Percentiles rank a stretch among this genome's conserved stretches.
Evolutionary conservation across 2,329 filamentous ascomycete genomes (phyloP).

Genomic region (Thermoascus crustaceus): DNA sequence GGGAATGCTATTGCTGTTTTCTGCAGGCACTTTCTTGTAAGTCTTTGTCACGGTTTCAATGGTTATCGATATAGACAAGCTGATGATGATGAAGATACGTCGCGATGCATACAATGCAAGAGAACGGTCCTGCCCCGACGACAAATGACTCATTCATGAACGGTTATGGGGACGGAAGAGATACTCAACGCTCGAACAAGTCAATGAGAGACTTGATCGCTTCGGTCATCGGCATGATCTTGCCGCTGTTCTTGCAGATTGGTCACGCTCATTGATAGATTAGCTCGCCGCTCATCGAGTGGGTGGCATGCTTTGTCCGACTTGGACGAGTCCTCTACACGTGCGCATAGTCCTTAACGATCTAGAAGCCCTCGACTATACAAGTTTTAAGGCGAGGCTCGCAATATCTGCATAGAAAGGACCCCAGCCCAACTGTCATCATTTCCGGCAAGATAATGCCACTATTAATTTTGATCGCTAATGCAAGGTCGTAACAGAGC

Average conservation of each 20-base stretch:
- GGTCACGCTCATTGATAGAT: slow-evolving; percentile 38
- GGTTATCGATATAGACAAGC: slow-evolving; percentile 1
- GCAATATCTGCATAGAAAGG: too few species aligned
- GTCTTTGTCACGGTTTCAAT: slow-evolving; percentile 34
- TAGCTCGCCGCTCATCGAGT: too few species aligned
- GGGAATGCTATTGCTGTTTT: slow-evolving; percentile 88
- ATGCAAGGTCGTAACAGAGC: too few species aligned
- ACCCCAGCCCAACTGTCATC: too few species aligned
- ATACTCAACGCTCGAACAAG: slow-evolving; percentile 27
- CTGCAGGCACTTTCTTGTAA: slow-evolving; percentile 89
- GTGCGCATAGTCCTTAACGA: too few species aligned
- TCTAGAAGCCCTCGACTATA: too few species aligned
- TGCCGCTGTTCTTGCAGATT: slow-evolving; percentile 40
- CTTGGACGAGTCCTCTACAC: too few species aligned
- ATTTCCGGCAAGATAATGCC: too few species aligned
- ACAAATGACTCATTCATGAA: slow-evolving; percentile 29
- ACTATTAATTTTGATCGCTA: too few species aligned
- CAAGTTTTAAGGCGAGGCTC: too few species aligned
- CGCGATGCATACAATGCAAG: slow-evolving; percentile 97
- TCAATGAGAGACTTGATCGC: slow-evolving; percentile 39
- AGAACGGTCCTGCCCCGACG: slow-evolving; percentile 38
- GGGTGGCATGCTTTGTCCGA: too few species aligned
- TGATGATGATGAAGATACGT: slow-evolving; percentile 60
- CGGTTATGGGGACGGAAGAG: slow-evolving; percentile 35
- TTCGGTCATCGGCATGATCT: slow-evolving; percentile 40